Base-by-base conservation (phyloP, 352 stramenopile species). In the Phytophthora syringae region DNA sequence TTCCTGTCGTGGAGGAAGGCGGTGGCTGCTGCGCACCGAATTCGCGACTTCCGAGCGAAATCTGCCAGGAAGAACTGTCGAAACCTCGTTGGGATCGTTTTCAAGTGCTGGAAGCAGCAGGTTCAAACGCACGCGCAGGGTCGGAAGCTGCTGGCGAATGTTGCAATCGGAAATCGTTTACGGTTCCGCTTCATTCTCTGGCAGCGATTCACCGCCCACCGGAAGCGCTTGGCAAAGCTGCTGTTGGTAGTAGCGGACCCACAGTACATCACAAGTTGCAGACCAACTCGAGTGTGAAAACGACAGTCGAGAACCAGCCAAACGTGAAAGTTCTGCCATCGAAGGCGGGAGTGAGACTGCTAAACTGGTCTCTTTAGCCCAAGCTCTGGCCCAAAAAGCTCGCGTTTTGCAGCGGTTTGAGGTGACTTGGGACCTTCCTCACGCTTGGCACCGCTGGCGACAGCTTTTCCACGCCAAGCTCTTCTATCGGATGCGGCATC, bases 401-500 rank as follows among this genome's bases (percentile, higher is more conserved):
- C 79, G 79, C 0, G 42, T 71, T 18, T 62, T 92, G n/a, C 80
- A 92, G 57, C 79, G 67, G 16, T 80, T 82, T 7, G 52, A 77
- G 9, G 32, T 86, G 40, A 60, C 62, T 7, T 92, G 79, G 77
- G 63, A 85, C 13, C 27, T 74, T 13, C 50, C 52, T 7, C 56
- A 60, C 28, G 61, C 74, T 9, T 92, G 83, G 83, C 73, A 77
- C 45, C 72, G 74, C 1, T 92, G 83, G 81, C 70, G 83, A 5
- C 76, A 80, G 34, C 48, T 74, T 27, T 92, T 89, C 51, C 83
- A 92, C 52, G 79, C 83, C 2, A 52, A 74, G 21, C 55, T 90
- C 20, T 92, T 90, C 54, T 80, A 80, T 50, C 71, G 83, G 0
- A 75, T 92, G 32, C 79, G 79, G 7, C 52, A 44, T 4, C 43